Percentiles rank a stretch among this genome's conserved stretches.
phyloP scores from a whole-genome alignment of 371 early-diverging fungal genomes.

The Lichtheimia ornata region DNA sequence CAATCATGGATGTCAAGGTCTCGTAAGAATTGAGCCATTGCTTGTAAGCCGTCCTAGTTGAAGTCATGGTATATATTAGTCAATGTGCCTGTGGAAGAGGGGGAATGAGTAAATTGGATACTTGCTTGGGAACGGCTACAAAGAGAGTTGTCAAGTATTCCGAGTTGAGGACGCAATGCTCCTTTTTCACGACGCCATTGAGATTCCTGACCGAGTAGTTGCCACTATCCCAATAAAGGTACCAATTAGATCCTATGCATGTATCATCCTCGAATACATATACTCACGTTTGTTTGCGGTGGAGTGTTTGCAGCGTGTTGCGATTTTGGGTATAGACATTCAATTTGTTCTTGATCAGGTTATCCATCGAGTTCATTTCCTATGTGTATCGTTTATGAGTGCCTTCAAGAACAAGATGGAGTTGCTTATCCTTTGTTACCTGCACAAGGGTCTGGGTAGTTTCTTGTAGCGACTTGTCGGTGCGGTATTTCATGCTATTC shows the following conservation, averaged over 20 bases:
- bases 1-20: slow-evolving; percentile 88
- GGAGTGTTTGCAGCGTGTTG: slow-evolving; percentile 74
- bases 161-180: slow-evolving; percentile 88
- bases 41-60: slow-evolving; percentile 60
- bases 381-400: slow-evolving; percentile 16
- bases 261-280: too few relatives aligned
- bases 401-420: background rate
- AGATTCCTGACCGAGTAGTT: slow-evolving; percentile 88
- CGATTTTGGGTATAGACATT: slow-evolving; percentile 83
- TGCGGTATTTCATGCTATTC: slow-evolving; percentile 96
- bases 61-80: too few relatives aligned
- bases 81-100: too few relatives aligned
- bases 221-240: slow-evolving; percentile 60
- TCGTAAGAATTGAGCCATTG: slow-evolving; percentile 90
- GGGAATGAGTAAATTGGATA: background rate
- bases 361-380: slow-evolving; percentile 87
- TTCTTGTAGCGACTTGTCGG: slow-evolving; percentile 89
- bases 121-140: slow-evolving; percentile 93
- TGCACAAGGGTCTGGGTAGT: slow-evolving; percentile 71
- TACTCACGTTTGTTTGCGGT: slow-evolving; percentile 79
- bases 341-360: slow-evolving; percentile 84
- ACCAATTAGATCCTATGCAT: background rate
- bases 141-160: slow-evolving; percentile 90
- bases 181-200: slow-evolving; percentile 87
- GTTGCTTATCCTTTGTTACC: slow-evolving; percentile 19